Percentiles rank a stretch among this genome's conserved stretches.
These are phyloP conservation scores for Gautieria morchelliformis DNA, from an alignment of 768 basidiomycete species.

Conservation along the genomic window DNA sequence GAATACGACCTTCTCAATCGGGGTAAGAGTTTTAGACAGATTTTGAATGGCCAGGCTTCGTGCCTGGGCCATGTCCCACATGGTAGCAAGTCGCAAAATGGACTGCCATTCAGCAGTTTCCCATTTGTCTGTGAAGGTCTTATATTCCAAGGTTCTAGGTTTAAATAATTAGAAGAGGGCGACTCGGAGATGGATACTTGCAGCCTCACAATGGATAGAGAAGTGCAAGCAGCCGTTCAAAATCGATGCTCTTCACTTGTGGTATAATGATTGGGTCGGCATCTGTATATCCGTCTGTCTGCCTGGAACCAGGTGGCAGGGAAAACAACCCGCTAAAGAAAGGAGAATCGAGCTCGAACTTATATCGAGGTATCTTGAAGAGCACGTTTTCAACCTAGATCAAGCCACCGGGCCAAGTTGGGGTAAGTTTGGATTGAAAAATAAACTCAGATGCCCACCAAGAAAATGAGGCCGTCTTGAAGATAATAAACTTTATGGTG, in stretches of 20 bases:
- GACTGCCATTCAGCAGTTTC: conserved; percentile 24
- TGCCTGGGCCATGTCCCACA: conserved; percentile 24
- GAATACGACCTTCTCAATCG: neutral
- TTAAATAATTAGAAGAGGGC: neutral
- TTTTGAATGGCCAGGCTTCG: conserved; percentile 21
- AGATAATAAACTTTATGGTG: neutral
- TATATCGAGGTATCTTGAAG: neutral
- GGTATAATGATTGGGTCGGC: neutral
- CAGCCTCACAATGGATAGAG: neutral
- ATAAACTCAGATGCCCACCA: neutral
- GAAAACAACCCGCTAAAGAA: neutral
- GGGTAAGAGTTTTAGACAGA: conserved; percentile 8
- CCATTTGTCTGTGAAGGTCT: conserved; percentile 6
- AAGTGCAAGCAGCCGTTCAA: neutral
- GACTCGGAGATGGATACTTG: neutral
- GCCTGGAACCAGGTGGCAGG: neutral
- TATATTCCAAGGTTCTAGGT: neutral
- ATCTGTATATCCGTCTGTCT: neutral
- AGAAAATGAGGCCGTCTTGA: neutral
- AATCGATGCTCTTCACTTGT: neutral
- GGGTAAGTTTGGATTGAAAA: neutral
- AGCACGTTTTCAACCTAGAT: neutral
- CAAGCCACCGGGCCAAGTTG: neutral
- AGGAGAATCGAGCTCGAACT: neutral
- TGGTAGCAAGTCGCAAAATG: conserved; percentile 27